phyloP scores from a whole-genome alignment of 176 grass and related monocot species.

The Eleusine indica region DNA sequence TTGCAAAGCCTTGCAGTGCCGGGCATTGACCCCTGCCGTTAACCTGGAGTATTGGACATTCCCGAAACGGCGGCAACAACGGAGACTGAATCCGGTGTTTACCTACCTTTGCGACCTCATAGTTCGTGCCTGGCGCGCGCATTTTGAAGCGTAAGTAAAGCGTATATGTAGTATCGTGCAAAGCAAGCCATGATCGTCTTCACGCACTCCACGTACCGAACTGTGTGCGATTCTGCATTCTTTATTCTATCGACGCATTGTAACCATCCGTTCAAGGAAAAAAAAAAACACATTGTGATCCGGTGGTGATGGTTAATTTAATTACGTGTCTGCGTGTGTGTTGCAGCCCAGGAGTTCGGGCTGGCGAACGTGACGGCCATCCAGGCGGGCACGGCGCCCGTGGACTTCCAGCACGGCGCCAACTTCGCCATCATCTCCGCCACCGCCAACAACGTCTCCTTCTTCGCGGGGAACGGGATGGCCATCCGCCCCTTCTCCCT shows the following conservation, averaged over 20 bases:
- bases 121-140: background rate
- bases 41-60: background rate
- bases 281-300: background rate
- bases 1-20: background rate
- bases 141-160: background rate
- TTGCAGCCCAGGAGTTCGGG: constrained; percentile 59
- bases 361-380: constrained; percentile 52
- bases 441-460: constrained; percentile 54
- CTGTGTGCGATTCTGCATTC: background rate
- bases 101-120: background rate
- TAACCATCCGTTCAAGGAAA: background rate
- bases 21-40: constrained; percentile 4
- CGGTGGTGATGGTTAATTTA: background rate
- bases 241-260: background rate
- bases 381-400: constrained; percentile 18
- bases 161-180: background rate
- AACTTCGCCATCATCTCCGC: constrained; percentile 72
- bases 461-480: constrained; percentile 54
- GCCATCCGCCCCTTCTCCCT: constrained; percentile 35
- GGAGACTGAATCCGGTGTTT: background rate
- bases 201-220: background rate
- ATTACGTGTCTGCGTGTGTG: background rate
- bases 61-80: background rate
- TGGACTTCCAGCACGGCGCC: constrained; percentile 51
- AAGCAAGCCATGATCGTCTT: background rate